Evolutionary conservation across 371 early-diverging fungal genomes (phyloP), one percentile per base, ranked within the genome.

Genomic region (Catenaria anguillulae): DNA sequence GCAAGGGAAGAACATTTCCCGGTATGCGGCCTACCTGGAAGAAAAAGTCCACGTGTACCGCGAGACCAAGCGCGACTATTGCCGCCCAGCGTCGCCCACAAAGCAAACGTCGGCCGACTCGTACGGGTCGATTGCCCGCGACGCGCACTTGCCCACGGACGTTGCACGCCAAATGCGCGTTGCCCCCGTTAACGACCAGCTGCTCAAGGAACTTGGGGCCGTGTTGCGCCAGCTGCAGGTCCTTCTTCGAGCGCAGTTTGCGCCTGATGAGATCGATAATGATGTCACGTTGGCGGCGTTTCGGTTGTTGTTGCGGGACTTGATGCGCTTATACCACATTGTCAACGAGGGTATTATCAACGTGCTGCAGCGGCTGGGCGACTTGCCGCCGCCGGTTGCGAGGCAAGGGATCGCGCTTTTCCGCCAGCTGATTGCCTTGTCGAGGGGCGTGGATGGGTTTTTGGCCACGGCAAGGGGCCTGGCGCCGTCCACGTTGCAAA

Each of bases 281-380:
- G 86, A 88, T 26, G 85, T 92, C 4, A 90, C 92, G 0, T 74
- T 90, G 33, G 82, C 84, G 56, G 89, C 92, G 3, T 92, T 86
- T 71, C 75, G 89, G 23, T 71, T 94, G 59, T 74, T 92, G 29
- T 72, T 92, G 26, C 86, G 87, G 33, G 97, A 96, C 67, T 77
- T 91, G 70, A 72, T 94, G 56, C 77, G 78, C 15, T 75, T 93
- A 24, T 93, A 91, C 71, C 88, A 89, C 69, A 79, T 87, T 3
- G 75, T 91, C 72, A 96, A 93, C 69, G 91, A 91, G 69, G 90
- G 87, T 23, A 88, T 92, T 36, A 89, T 94, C 62, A 86, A 89
- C 63, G 86, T 93, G 63, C 76, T 94, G 55, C 52, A 50, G 52
- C 52, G 19, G 13, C 26, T 50, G 29, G 52, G 52, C 29, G 52